Evolutionary conservation across 495 filamentous ascomycete genomes (phyloP).

Genomic region (Trypethelium eluteriae): DNA sequence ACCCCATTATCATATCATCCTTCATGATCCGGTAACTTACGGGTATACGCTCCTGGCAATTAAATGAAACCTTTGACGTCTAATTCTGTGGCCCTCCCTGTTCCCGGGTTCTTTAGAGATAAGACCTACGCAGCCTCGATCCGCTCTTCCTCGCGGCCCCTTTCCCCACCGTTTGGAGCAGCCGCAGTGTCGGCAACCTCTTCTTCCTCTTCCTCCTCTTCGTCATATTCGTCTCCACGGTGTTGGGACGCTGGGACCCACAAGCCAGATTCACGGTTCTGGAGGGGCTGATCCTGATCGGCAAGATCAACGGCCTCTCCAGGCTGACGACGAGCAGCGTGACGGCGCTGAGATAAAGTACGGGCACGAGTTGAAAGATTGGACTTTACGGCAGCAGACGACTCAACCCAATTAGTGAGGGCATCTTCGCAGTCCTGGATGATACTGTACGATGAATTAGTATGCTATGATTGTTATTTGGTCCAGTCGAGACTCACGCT

Average conservation of each 20-base stretch:
- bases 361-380: constrained; percentile 78
- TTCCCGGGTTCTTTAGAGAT: too few species aligned
- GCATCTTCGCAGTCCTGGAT: constrained; percentile 98
- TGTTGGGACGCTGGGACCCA: constrained; percentile 85
- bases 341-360: constrained; percentile 76
- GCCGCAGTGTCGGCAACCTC: constrained; percentile 54
- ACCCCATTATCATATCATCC: background rate
- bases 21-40: background rate
- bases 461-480: constrained; percentile 6
- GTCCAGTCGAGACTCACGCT: constrained; percentile 41
- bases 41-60: background rate
- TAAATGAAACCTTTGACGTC: background rate
- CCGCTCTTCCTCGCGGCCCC: constrained; percentile 57
- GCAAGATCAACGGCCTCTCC: constrained; percentile 72
- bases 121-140: constrained; percentile 23
- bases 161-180: constrained; percentile 45
- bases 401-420: constrained; percentile 89
- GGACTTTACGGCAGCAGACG: constrained; percentile 78
- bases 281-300: constrained; percentile 72
- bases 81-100: background rate
- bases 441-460: constrained; percentile 47
- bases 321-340: constrained; percentile 49
- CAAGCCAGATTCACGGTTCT: constrained; percentile 66
- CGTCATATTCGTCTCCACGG: constrained; percentile 46
- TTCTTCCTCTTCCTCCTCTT: constrained; percentile 58